These are phyloP conservation scores for Trichoderma afroharzianum DNA, from an alignment of 2,329 filamentous ascomycete species.

Conservation along the genomic window DNA sequence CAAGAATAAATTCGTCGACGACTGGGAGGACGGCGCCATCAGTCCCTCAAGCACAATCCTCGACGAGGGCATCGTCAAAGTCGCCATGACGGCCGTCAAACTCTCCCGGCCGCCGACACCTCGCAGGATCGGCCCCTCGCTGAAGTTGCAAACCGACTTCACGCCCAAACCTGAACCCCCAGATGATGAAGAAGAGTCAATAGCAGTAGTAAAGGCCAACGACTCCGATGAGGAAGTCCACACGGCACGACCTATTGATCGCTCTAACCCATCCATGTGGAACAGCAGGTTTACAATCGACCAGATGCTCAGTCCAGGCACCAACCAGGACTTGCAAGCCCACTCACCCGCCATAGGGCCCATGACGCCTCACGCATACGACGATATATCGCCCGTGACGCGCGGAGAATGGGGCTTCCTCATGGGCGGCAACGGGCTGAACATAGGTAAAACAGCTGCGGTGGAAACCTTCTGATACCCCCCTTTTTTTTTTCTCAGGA, in stretches of 20 bases:
- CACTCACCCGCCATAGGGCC: conserved; percentile 39
- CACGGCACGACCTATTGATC: conserved; percentile 37
- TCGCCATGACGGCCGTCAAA: conserved; percentile 26
- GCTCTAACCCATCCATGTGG: conserved; percentile 29
- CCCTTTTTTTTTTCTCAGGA: neutral
- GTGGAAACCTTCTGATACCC: conserved; percentile 49
- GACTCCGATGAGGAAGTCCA: conserved; percentile 35
- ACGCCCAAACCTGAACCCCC: conserved; percentile 19
- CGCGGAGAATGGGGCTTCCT: conserved; percentile 61
- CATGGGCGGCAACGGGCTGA: conserved; percentile 47
- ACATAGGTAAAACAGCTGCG: conserved; percentile 42
- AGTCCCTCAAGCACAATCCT: conserved; percentile 15
- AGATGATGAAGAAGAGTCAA: neutral
- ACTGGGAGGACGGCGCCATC: conserved; percentile 23
- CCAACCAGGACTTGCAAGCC: conserved; percentile 8
- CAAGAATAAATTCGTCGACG: conserved; percentile 16
- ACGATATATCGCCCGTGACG: conserved; percentile 61
- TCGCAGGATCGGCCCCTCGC: conserved; percentile 25
- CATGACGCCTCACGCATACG: conserved; percentile 55
- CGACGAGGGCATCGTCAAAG: conserved; percentile 22
- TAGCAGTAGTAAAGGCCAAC: conserved; percentile 15
- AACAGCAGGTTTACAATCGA: conserved; percentile 38
- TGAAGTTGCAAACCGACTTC: conserved; percentile 46
- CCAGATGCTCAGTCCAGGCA: conserved; percentile 36
- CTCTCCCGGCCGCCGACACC: conserved; percentile 26